A percentile compares a stretch with the other conserved stretches of the same genome.
Conservation (phyloP, 2,329 filamentous ascomycete genomes). For the Rhynchosporium secalis region DNA sequence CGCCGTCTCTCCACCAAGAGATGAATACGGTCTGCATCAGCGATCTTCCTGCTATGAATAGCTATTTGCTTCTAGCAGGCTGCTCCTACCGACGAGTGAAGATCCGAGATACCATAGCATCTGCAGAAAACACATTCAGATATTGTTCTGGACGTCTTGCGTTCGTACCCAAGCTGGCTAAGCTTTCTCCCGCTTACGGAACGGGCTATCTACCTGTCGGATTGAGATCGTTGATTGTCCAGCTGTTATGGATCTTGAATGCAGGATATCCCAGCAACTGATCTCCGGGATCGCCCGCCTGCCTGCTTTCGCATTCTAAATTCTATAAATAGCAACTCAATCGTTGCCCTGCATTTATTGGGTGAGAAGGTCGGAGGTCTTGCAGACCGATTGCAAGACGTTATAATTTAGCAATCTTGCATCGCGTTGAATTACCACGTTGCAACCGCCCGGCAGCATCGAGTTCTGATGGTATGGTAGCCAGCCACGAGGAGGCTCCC, state of each 20-base stretch:
- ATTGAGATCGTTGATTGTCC: background rate
- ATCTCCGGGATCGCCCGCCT: constrained; percentile 1
- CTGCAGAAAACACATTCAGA: background rate
- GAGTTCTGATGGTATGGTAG: too few species aligned
- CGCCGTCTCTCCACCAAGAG: background rate
- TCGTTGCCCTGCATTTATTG: background rate
- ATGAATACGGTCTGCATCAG: constrained; percentile 5
- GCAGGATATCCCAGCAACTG: background rate
- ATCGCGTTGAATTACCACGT: too few species aligned
- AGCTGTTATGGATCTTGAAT: background rate
- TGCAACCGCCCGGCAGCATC: too few species aligned
- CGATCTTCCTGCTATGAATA: constrained; percentile 7
- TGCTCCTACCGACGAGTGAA: background rate
- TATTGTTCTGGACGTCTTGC: background rate
- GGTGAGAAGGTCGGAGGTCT: background rate
- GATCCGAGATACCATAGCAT: background rate
- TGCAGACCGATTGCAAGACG: too few species aligned
- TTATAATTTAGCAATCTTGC: too few species aligned
- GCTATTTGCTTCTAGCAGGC: background rate
- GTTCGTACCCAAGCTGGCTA: background rate
- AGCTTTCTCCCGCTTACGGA: background rate
- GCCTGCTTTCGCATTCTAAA: background rate
- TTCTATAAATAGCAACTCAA: constrained; percentile 5
- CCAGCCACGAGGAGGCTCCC: too few species aligned
- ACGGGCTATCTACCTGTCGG: background rate